Evolutionary conservation across 495 filamentous ascomycete species (phyloP).

Genomic region (Eremomyces bilateralis): DNA sequence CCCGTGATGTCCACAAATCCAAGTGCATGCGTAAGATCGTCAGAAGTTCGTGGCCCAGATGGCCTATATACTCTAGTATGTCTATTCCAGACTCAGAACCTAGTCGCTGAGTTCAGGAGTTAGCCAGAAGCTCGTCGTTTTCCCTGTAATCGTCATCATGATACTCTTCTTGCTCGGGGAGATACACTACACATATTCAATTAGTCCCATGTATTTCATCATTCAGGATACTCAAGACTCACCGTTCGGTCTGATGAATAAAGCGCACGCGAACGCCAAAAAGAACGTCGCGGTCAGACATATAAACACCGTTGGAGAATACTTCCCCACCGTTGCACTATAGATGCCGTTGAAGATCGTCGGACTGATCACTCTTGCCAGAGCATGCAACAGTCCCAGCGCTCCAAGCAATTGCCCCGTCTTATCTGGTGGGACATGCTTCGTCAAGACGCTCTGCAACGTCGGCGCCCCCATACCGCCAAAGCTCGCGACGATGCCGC

Average conservation of each 20-base stretch:
- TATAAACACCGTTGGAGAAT: slow-evolving; percentile 66
- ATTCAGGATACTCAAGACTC: slow-evolving; percentile 22
- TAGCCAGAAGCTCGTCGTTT: no score
- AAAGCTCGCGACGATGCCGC: slow-evolving; percentile 47
- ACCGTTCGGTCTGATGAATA: slow-evolving; percentile 55
- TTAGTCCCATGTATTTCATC: no score
- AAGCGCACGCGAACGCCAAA: slow-evolving; percentile 38
- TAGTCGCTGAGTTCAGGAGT: no score
- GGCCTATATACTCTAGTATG: no score
- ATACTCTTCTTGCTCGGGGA: slow-evolving; percentile 3
- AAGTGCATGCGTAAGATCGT: no score
- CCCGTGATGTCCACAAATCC: no score
- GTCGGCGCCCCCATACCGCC: slow-evolving; percentile 74
- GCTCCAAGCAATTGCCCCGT: slow-evolving; percentile 76
- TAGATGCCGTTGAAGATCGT: slow-evolving; percentile 71
- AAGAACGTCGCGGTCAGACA: slow-evolving; percentile 44
- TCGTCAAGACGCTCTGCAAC: slow-evolving; percentile 62
- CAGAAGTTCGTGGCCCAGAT: no score
- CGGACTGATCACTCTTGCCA: slow-evolving; percentile 59
- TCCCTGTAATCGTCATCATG: no score
- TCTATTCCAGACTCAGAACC: no score
- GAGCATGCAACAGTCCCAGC: slow-evolving; percentile 61
- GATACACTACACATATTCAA: no score
- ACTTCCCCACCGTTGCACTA: slow-evolving; percentile 52
- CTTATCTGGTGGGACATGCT: slow-evolving; percentile 64